These are phyloP conservation scores for Annulohypoxylon bovei DNA, from an alignment of 495 filamentous ascomycete genomes.

Conservation along the genomic window DNA sequence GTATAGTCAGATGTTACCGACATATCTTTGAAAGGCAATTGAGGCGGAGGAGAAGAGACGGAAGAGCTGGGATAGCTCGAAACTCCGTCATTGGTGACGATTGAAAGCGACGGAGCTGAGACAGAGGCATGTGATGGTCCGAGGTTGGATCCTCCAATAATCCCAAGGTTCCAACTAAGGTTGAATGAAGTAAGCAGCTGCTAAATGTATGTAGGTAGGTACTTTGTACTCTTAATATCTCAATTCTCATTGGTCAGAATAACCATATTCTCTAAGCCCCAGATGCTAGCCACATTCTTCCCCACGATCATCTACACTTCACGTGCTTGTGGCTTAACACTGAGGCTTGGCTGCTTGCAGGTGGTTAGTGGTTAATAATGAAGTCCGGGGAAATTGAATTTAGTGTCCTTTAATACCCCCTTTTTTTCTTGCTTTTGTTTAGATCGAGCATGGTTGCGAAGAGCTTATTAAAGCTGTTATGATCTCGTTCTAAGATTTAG, in stretches of 20 bases:
- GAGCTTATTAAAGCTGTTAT: not conserved
- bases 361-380: not conserved
- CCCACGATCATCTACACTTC: conserved; percentile 20
- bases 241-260: not conserved
- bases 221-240: not conserved
- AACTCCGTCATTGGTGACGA: conserved; percentile 42
- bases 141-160: conserved; percentile 35
- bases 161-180: not conserved
- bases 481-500: not conserved
- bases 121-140: conserved; percentile 44
- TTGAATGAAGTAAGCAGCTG: not conserved
- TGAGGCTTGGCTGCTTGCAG: not conserved
- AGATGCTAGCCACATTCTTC: conserved; percentile 29
- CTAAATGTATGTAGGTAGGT: not conserved
- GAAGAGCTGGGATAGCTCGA: conserved; percentile 19
- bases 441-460: not conserved
- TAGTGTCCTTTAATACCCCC: not conserved
- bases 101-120: conserved; percentile 31
- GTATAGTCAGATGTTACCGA: conserved; percentile 15
- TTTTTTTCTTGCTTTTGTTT: not conserved
- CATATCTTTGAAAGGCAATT: conserved; percentile 12
- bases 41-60: conserved; percentile 12
- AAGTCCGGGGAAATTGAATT: conserved; percentile 26
- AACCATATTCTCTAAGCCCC: not conserved
- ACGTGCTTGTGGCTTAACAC: conserved; percentile 1